Conservation (phyloP, 495 filamentous ascomycete species). For the Podospora sp. region DNA sequence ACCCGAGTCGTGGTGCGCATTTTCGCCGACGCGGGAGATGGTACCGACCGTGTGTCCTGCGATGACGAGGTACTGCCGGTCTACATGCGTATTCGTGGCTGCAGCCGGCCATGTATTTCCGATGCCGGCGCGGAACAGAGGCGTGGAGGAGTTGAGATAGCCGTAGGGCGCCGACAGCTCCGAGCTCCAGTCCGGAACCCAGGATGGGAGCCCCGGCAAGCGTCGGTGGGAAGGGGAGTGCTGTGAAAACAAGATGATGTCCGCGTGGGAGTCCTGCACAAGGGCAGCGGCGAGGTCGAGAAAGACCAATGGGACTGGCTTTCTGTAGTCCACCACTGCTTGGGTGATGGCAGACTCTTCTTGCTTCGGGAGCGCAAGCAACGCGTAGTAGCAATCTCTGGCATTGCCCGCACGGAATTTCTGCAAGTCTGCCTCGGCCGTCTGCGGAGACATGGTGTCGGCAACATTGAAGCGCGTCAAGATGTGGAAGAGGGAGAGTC, state of each 20-base stretch:
- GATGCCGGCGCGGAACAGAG: background rate
- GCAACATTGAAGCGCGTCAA: background rate
- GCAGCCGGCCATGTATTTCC: background rate
- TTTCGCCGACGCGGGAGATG: too few relatives aligned
- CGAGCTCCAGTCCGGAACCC: constrained; percentile 6
- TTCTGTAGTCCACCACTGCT: background rate
- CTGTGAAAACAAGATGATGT: background rate
- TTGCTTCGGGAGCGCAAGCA: background rate
- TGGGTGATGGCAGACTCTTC: background rate
- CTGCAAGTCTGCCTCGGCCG: background rate
- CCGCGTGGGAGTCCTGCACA: too few relatives aligned
- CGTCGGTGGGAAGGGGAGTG: background rate
- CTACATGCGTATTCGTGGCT: background rate
- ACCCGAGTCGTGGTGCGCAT: too few relatives aligned
- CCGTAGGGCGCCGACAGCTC: background rate
- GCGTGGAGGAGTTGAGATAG: background rate
- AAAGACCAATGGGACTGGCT: background rate
- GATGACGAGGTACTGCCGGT: background rate
- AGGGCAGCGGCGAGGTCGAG: background rate
- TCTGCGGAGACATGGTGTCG: background rate
- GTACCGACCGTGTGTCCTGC: background rate
- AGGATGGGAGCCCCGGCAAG: background rate
- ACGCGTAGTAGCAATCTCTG: background rate
- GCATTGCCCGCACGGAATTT: background rate
- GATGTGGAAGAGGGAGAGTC: background rate